A percentile compares a stretch with the other conserved stretches of the same genome.
phyloP scores from a whole-genome alignment of 2,329 filamentous ascomycete genomes.

The Aspergillus sp. region DNA sequence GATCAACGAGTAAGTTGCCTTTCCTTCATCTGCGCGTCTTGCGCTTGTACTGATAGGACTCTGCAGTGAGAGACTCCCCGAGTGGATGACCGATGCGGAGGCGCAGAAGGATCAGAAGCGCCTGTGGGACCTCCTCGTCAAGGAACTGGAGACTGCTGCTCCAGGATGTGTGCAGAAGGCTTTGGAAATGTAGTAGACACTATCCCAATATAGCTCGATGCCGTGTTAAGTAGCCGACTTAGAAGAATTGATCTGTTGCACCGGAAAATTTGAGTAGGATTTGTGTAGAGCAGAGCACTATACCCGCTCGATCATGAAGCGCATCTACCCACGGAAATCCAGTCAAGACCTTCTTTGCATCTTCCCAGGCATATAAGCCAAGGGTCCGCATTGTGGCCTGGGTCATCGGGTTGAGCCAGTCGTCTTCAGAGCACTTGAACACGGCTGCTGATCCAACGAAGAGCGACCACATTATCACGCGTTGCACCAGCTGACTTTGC shows the following conservation, averaged over 20 bases:
- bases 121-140: slow-evolving; percentile 2
- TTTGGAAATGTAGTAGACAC: background rate
- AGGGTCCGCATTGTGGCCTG: background rate
- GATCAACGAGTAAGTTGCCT: slow-evolving; percentile 6
- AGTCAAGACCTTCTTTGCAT: background rate
- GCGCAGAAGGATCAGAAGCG: slow-evolving; percentile 8
- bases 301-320: slow-evolving; percentile 6
- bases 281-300: slow-evolving; percentile 6
- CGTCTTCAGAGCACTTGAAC: slow-evolving; percentile 7
- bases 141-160: slow-evolving; percentile 3
- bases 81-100: slow-evolving; percentile 10
- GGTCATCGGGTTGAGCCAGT: slow-evolving; percentile 6
- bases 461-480: slow-evolving; percentile 6
- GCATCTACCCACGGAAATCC: slow-evolving; percentile 9
- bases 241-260: background rate
- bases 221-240: background rate
- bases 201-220: background rate
- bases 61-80: background rate
- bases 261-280: background rate
- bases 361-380: background rate
- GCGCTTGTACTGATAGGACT: background rate
- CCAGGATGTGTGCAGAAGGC: slow-evolving; percentile 5
- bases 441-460: background rate
- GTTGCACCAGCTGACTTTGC: background rate
- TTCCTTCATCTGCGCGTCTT: background rate